phyloP scores from a whole-genome alignment of 805 yeast species.

The Candida pseudofarinosa region DNA sequence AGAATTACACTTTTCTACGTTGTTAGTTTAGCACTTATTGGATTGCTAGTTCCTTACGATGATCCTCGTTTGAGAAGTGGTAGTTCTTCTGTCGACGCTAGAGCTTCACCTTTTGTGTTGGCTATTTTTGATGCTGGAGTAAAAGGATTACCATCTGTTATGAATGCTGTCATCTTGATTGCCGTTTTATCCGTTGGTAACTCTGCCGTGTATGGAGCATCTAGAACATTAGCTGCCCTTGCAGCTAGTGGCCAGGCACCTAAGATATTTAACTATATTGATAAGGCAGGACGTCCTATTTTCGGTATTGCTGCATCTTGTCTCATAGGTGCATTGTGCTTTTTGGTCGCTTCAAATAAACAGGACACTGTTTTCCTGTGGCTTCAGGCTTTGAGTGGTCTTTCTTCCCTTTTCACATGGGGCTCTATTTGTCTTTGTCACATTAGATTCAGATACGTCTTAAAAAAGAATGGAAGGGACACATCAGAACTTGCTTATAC shows the following conservation, averaged over 20 bases:
- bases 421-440: conserved; percentile 41
- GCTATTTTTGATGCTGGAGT: conserved; percentile 36
- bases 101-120: conserved; percentile 37
- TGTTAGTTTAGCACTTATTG: conserved; percentile 44
- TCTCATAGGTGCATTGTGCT: conserved; percentile 40
- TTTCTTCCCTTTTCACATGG: conserved; percentile 49
- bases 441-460: conserved; percentile 54
- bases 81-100: conserved; percentile 18
- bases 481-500: conserved; percentile 63
- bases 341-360: conserved; percentile 40
- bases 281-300: conserved; percentile 48
- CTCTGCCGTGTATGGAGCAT: conserved; percentile 37
- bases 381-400: conserved; percentile 48
- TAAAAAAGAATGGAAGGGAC: conserved; percentile 62
- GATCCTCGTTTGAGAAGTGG: conserved; percentile 23
- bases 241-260: conserved; percentile 48
- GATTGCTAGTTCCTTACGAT: conserved; percentile 51
- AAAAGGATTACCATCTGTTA: conserved; percentile 34
- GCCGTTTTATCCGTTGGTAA: conserved; percentile 41
- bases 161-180: conserved; percentile 38
- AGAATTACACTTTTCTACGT: conserved; percentile 40
- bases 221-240: conserved; percentile 43
- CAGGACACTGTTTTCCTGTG: conserved; percentile 42
- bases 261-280: conserved; percentile 39
- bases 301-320: conserved; percentile 39